Evolutionary conservation across 495 filamentous ascomycete species (phyloP).

Genomic region (Xylaria venustula): DNA sequence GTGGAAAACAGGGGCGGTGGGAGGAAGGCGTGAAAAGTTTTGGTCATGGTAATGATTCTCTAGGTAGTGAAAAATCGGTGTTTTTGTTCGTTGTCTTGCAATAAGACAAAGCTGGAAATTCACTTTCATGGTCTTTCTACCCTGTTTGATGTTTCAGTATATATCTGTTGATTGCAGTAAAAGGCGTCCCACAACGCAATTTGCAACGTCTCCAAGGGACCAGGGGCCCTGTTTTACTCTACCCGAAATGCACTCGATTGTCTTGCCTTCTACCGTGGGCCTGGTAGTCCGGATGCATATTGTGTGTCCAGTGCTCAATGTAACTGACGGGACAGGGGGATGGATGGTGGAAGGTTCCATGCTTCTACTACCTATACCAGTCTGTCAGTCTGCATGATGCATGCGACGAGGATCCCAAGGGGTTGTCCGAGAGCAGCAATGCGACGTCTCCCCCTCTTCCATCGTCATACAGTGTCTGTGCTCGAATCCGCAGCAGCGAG

Average conservation of each 20-base stretch:
- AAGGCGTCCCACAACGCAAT: conserved; percentile 10
- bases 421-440: background rate
- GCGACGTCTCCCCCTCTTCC: background rate
- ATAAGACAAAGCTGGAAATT: background rate
- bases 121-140: background rate
- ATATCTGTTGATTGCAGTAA: conserved; percentile 2
- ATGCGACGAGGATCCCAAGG: conserved; percentile 4
- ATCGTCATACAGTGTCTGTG: background rate
- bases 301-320: background rate
- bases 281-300: background rate
- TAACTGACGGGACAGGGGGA: background rate
- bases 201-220: background rate
- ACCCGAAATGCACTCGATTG: background rate
- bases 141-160: conserved; percentile 9
- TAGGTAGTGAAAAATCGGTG: conserved; percentile 4
- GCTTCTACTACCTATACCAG: background rate
- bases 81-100: conserved; percentile 5
- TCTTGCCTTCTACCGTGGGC: background rate
- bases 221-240: conserved; percentile 7
- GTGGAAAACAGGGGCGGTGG: no score
- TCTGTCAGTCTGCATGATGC: background rate
- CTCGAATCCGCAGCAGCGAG: background rate
- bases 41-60: background rate
- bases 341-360: conserved; percentile 9
- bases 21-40: background rate